A percentile compares a stretch with the other conserved stretches of the same genome.
phyloP scores from a whole-genome alignment of 139 green algal genomes.

The Pleodorina starrii region DNA sequence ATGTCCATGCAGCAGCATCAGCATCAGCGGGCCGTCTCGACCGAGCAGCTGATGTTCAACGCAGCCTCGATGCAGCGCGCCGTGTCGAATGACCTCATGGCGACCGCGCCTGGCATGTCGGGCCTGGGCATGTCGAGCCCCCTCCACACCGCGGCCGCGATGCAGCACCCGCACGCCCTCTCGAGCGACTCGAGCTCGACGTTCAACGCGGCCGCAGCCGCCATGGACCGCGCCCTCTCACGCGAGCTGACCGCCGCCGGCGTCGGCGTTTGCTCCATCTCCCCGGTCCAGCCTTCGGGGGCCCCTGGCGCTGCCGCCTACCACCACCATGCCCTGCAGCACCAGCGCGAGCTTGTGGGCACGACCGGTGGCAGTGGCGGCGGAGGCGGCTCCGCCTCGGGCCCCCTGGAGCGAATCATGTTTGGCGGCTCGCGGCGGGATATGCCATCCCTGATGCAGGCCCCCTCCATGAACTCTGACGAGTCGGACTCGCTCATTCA shows the following conservation, averaged over 20 bases:
- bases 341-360: background rate
- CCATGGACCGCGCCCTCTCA: slow-evolving; percentile 43
- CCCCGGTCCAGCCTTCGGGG: slow-evolving; percentile 21
- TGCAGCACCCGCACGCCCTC: slow-evolving; percentile 26
- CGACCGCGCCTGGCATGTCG: background rate
- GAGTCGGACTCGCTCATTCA: slow-evolving; percentile 44
- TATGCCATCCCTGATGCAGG: background rate
- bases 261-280: background rate
- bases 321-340: too few relatives aligned
- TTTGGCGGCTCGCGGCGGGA: too few relatives aligned
- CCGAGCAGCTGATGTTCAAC: background rate
- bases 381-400: background rate
- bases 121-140: background rate
- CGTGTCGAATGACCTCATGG: background rate
- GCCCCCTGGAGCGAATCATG: background rate
- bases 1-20: slow-evolving; percentile 31
- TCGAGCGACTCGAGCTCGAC: background rate
- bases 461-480: slow-evolving; percentile 2
- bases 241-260: background rate
- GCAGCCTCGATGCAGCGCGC: slow-evolving; percentile 35
- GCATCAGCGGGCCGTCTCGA: slow-evolving; percentile 19
- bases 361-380: too few relatives aligned
- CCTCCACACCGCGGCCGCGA: background rate
- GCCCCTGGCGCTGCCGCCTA: background rate
- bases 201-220: slow-evolving; percentile 1